Conservation (phyloP, 2,329 filamentous ascomycete genomes). For the Botrytis porri region DNA sequence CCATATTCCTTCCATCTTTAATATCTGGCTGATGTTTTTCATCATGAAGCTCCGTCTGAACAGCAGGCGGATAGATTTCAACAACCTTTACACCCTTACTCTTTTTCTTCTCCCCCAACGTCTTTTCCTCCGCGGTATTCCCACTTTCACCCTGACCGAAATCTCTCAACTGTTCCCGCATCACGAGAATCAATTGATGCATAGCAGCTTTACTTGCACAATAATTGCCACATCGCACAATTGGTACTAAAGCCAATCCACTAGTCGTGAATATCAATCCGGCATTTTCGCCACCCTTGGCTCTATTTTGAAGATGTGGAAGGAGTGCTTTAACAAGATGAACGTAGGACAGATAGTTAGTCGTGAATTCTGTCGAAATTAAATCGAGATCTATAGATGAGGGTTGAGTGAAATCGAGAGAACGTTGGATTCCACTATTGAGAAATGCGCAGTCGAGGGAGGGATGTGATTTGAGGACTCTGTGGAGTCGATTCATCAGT, state of each 20-base stretch:
- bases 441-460: constrained; percentile 38
- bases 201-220: constrained; percentile 47
- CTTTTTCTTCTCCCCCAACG: constrained; percentile 24
- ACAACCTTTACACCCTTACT: constrained; percentile 39
- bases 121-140: no score
- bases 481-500: background rate
- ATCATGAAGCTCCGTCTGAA: constrained; percentile 45
- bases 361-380: constrained; percentile 42
- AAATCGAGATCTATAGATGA: constrained; percentile 23
- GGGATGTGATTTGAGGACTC: constrained; percentile 11
- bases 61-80: constrained; percentile 42
- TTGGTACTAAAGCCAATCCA: constrained; percentile 26
- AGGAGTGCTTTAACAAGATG: constrained; percentile 39
- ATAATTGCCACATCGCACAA: constrained; percentile 36
- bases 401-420: constrained; percentile 28
- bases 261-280: constrained; percentile 29
- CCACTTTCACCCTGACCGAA: constrained; percentile 20
- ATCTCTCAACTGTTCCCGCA: constrained; percentile 44
- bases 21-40: constrained; percentile 44
- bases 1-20: constrained; percentile 43
- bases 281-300: background rate
- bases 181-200: constrained; percentile 42
- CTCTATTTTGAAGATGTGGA: constrained; percentile 36
- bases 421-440: constrained; percentile 37
- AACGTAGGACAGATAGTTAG: constrained; percentile 46